phyloP scores from a whole-genome alignment of 164 flowering plant species.

The Vitis rotundifolia region DNA sequence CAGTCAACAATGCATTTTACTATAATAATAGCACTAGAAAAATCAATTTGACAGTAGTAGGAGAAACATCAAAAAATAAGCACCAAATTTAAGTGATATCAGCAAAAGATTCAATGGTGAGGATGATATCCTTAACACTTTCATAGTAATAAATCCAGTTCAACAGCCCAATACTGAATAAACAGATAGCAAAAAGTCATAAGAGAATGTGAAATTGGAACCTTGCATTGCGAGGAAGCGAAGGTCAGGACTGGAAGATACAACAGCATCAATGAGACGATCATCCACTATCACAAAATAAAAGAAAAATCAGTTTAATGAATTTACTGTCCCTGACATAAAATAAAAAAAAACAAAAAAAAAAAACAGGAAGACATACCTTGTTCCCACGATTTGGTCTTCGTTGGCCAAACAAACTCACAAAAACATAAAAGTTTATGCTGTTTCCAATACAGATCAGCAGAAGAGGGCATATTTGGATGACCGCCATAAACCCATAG shows the following conservation, averaged over 20 bases:
- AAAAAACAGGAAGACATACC: conserved; percentile 21
- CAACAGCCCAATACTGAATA: background rate
- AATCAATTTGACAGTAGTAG: too few relatives aligned
- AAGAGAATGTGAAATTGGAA: conserved; percentile 18
- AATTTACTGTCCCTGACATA: background rate
- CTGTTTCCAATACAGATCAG: conserved; percentile 48
- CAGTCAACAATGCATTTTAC: too few relatives aligned
- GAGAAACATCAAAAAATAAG: background rate
- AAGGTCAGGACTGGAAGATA: conserved; percentile 52
- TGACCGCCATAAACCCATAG: conserved; percentile 93
- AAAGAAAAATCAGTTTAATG: background rate
- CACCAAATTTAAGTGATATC: background rate
- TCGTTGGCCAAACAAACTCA: conserved; percentile 59
- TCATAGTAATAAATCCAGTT: too few relatives aligned
- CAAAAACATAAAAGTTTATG: conserved; percentile 51
- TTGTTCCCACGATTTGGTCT: conserved; percentile 21
- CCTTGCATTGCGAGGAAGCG: conserved; percentile 79
- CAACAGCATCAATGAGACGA: conserved; percentile 28
- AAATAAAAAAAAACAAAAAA: background rate
- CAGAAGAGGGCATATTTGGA: conserved; percentile 73
- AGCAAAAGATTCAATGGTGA: too few relatives aligned
- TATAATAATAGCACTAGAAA: too few relatives aligned
- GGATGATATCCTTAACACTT: too few relatives aligned
- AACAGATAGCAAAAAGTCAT: background rate
- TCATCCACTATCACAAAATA: conserved; percentile 21